phyloP scores from a whole-genome alignment of 495 filamentous ascomycete genomes.

The Chaetomium cochliodes region DNA sequence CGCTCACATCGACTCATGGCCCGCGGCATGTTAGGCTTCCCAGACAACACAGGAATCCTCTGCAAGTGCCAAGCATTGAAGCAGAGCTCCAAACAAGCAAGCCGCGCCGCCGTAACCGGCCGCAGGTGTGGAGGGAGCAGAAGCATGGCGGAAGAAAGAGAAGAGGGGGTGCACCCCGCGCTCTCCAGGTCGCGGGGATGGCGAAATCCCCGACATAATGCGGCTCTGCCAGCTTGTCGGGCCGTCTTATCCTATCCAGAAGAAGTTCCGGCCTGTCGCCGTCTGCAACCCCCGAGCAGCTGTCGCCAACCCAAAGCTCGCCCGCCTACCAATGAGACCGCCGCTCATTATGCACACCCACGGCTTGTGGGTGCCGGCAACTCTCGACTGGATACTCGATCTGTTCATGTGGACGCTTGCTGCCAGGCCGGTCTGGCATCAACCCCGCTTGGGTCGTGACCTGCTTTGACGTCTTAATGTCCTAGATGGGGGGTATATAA shows the following conservation, averaged over 20 bases:
- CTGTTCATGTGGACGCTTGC: slow-evolving; percentile 2
- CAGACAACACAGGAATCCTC: background rate
- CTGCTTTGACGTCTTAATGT: too few relatives aligned
- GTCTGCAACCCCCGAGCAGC: slow-evolving; percentile 2
- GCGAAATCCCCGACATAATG: slow-evolving; percentile 12
- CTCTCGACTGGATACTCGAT: background rate
- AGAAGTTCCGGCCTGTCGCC: slow-evolving; percentile 10
- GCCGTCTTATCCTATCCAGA: slow-evolving; percentile 10
- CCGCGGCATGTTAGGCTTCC: background rate
- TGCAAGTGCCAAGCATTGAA: background rate
- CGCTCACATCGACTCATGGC: background rate
- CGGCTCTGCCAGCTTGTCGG: slow-evolving; percentile 5
- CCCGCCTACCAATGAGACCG: slow-evolving; percentile 14
- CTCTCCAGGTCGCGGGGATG: background rate
- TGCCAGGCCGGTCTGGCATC: slow-evolving; percentile 14
- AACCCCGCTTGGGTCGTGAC: slow-evolving; percentile 16
- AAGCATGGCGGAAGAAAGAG: background rate
- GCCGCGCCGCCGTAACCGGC: slow-evolving; percentile 6
- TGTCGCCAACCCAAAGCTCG: slow-evolving; percentile 1
- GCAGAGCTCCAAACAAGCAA: background rate
- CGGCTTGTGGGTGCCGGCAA: slow-evolving; percentile 7
- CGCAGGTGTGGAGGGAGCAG: slow-evolving; percentile 5
- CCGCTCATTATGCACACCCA: background rate
- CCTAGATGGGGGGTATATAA: slow-evolving; percentile 3
- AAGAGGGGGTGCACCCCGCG: slow-evolving; percentile 4